These are phyloP conservation scores for Durotheca rogersii DNA, from an alignment of 495 filamentous ascomycete species.

Conservation along the genomic window DNA sequence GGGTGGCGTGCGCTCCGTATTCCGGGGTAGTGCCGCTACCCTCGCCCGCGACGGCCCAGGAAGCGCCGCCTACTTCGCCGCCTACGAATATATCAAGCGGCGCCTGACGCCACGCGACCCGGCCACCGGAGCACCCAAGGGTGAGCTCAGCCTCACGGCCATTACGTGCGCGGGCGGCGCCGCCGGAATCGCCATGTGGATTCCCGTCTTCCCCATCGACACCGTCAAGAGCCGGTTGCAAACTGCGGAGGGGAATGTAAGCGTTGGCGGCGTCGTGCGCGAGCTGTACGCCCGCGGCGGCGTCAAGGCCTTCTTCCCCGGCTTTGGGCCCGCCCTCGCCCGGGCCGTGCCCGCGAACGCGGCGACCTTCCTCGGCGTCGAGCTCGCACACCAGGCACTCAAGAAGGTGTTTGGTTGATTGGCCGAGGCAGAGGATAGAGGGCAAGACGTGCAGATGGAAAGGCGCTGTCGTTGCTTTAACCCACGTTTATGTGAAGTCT, in stretches of 20 bases:
- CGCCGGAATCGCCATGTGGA: conserved; percentile 98
- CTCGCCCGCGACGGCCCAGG: conserved; percentile 92
- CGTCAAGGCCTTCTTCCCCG: conserved; percentile 94
- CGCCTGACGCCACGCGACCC: conserved; percentile 81
- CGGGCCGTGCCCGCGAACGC: conserved; percentile 96
- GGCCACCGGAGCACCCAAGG: conserved; percentile 65
- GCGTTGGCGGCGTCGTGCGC: conserved; percentile 74
- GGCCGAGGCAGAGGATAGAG: no score
- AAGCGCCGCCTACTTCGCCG: conserved; percentile 91
- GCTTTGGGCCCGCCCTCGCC: conserved; percentile 87
- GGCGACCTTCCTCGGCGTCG: conserved; percentile 68
- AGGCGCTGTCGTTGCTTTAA: background rate
- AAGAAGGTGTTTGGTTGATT: conserved; percentile 64
- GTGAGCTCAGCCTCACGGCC: conserved; percentile 74
- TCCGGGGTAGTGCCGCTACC: conserved; percentile 86
- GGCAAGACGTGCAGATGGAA: no score
- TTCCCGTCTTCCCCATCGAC: conserved; percentile 96
- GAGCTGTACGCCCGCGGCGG: conserved; percentile 79
- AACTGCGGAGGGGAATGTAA: conserved; percentile 84
- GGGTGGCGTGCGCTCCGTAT: conserved; percentile 86
- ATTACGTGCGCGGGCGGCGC: conserved; percentile 85
- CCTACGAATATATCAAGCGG: conserved; percentile 94
- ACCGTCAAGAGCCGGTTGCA: conserved; percentile 94
- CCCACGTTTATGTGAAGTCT: background rate
- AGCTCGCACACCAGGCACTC: conserved; percentile 80